Evolutionary conservation across 2,329 filamentous ascomycete species (phyloP), one percentile per base, ranked within the genome.

Genomic region (Chaetothyriales sp.): DNA sequence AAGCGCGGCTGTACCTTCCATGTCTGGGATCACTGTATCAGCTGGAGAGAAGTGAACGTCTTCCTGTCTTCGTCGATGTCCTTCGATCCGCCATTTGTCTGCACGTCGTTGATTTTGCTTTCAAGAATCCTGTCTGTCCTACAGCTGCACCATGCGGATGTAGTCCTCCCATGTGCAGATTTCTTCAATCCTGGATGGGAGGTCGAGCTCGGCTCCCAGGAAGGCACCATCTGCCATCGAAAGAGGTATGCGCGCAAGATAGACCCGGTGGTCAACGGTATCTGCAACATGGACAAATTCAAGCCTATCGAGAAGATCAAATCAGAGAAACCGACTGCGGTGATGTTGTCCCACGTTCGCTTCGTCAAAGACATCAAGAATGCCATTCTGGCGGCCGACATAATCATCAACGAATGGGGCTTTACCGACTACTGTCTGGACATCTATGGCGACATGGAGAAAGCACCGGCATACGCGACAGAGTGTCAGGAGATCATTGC

Each of bases 101-200:
- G 73, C 52, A 73, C 72, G 25, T 66, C 71, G 51, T 63, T 76
- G 1, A 64, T 76, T 4, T 68, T 71, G 1, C 62, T 74, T 22
- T 72, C 75, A 62, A 67, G 72, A 10, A 64, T 76, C 43, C 73
- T 72, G 1, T 72, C 70, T 2, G 67, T 70, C n/a, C 60, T 74
- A 43, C 68, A 70, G 13, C 65, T 73, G 48, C 69, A 73, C 52
- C 77, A 82, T 56, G 78, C 78, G n/a, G 78, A 82, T 63, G 75
- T 78, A 40, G 70, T 77, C 49, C 66, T 77, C n/a, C 75, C 76
- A 6, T 78, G 72, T 61, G 72, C 73, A 43, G 78, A 80, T 56
- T 78, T 80, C 63, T 82, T 81, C 66, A 82, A 81, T 58, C 78
- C 78, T 1, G 77, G 76, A 48, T 82, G 78, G 78, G 78, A 82